phyloP scores from a whole-genome alignment of 225 moss, liverwort and hornwort species.

The Marchantia polymorpha region DNA sequence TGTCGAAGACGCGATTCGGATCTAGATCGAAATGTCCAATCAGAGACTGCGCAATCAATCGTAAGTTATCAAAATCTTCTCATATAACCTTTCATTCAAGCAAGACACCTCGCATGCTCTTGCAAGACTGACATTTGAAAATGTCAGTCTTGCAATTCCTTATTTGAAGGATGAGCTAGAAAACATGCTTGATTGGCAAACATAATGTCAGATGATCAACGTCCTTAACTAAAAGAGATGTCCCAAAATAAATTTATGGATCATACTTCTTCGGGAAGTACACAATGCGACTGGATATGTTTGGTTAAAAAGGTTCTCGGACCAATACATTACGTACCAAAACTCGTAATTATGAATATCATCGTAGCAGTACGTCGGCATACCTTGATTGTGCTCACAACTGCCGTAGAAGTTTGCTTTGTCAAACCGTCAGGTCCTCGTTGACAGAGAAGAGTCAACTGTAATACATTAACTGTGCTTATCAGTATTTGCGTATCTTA shows the following conservation, averaged over 20 bases:
- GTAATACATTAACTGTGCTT: neutral
- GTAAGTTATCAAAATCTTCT: neutral
- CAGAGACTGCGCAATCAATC: slow-evolving; percentile 67
- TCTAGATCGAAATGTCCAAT: slow-evolving; percentile 98
- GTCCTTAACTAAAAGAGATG: too few relatives aligned
- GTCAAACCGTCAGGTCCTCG: slow-evolving; percentile 83
- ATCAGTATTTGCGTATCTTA: too few relatives aligned
- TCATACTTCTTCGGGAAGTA: too few relatives aligned
- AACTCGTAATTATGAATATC: too few relatives aligned
- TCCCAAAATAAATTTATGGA: too few relatives aligned
- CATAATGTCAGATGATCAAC: too few relatives aligned
- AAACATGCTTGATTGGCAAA: too few relatives aligned
- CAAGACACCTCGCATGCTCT: neutral
- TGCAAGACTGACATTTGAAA: neutral
- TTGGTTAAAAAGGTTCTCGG: too few relatives aligned
- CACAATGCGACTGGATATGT: too few relatives aligned
- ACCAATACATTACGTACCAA: too few relatives aligned
- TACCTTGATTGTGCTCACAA: slow-evolving; percentile 94
- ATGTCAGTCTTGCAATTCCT: neutral
- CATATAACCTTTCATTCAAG: too few relatives aligned
- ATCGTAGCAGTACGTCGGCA: neutral
- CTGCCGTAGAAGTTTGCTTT: slow-evolving; percentile 62
- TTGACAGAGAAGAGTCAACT: slow-evolving; percentile 96
- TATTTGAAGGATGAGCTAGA: too few relatives aligned
- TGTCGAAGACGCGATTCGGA: slow-evolving; percentile 99